These are phyloP conservation scores for Euphorbia lathyris DNA, from an alignment of 345 rosid genomes.

Conservation along the genomic window DNA sequence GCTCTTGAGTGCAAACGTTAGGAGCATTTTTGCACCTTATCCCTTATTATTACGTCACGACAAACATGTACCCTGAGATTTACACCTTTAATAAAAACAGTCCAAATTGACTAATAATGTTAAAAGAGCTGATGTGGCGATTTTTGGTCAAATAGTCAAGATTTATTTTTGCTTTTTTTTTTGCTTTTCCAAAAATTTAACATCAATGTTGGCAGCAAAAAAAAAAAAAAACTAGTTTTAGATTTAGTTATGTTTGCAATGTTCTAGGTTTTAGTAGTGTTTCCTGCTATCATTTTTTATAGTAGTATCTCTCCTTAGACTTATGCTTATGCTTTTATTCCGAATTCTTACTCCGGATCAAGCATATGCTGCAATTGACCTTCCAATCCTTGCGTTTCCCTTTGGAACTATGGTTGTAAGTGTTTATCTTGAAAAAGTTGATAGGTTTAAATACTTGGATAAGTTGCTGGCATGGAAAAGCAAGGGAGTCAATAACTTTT, in stretches of 20 bases:
- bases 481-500: slow-evolving; percentile 69
- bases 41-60: too few species aligned
- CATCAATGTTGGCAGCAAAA: too few species aligned
- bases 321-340: slow-evolving; percentile 82
- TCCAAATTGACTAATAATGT: too few species aligned
- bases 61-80: too few species aligned
- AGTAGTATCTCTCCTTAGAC: slow-evolving; percentile 79
- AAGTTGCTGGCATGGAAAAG: slow-evolving; percentile 68
- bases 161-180: too few species aligned
- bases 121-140: too few species aligned
- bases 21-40: too few species aligned
- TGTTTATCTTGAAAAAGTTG: slow-evolving; percentile 77
- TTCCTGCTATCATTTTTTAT: slow-evolving; percentile 73
- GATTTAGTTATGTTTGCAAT: slow-evolving; percentile 65
- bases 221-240: slow-evolving; percentile 47
- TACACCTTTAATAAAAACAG: too few species aligned
- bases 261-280: slow-evolving; percentile 84
- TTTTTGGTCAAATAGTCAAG: too few species aligned
- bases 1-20: too few species aligned
- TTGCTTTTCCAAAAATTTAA: too few species aligned
- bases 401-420: slow-evolving; percentile 90
- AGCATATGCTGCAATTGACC: slow-evolving; percentile 78
- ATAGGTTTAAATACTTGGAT: slow-evolving; percentile 70
- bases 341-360: slow-evolving; percentile 62
- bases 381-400: slow-evolving; percentile 76